A percentile compares a stretch with the other conserved stretches of the same genome.
phyloP scores from a whole-genome alignment of 257 asterid genomes.

The Ilex asprella region DNA sequence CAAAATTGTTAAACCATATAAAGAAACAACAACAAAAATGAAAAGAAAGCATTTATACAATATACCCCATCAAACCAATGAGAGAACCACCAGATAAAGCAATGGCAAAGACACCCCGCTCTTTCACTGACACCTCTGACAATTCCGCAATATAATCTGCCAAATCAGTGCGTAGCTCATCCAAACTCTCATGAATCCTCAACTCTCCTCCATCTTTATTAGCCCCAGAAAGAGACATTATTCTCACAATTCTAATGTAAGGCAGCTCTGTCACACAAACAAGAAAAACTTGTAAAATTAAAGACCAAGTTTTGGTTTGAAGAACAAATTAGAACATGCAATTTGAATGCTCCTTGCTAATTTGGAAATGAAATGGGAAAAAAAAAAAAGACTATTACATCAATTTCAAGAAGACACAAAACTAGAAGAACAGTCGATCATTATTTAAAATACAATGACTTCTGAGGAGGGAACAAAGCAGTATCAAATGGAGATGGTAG shows the following conservation, averaged over 20 bases:
- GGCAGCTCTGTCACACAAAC: slow-evolving; percentile 18
- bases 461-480: not conserved
- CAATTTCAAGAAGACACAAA: too few species aligned
- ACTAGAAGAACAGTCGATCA: too few species aligned
- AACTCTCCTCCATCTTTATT: slow-evolving; percentile 57
- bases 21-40: not conserved
- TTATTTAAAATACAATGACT: not conserved
- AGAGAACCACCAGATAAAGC: slow-evolving; percentile 97
- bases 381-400: too few species aligned
- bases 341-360: slow-evolving; percentile 11
- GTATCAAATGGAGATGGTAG: not conserved
- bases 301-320: slow-evolving; percentile 12
- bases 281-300: slow-evolving; percentile 1
- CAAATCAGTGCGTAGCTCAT: slow-evolving; percentile 60
- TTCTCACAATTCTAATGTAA: slow-evolving; percentile 26
- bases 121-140: slow-evolving; percentile 84
- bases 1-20: slow-evolving; percentile 1
- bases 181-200: slow-evolving; percentile 57
- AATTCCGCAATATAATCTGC: slow-evolving; percentile 88
- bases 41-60: slow-evolving; percentile 8
- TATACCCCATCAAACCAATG: slow-evolving; percentile 65
- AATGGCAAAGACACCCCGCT: slow-evolving; percentile 69
- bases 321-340: slow-evolving; percentile 14
- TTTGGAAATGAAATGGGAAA: too few species aligned
- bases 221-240: slow-evolving; percentile 55